These are phyloP conservation scores for Hansenula anomala DNA, from an alignment of 1,139 yeast genomes.

Conservation along the genomic window DNA sequence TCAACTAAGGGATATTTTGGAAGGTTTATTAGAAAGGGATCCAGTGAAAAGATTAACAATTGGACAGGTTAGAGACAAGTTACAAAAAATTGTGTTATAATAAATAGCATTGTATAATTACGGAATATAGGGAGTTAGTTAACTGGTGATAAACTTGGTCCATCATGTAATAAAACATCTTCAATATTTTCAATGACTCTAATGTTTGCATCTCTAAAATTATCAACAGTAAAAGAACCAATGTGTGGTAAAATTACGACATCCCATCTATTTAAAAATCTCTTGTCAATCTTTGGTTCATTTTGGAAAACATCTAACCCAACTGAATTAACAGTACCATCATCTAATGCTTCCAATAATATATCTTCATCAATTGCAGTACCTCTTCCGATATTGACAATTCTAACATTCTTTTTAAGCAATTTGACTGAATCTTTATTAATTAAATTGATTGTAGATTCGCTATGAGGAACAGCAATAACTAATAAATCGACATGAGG, in stretches of 20 bases:
- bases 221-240: slow-evolving; percentile 34
- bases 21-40: slow-evolving; percentile 1
- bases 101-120: background rate
- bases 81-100: no score
- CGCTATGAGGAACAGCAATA: slow-evolving; percentile 63
- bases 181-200: slow-evolving; percentile 19
- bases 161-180: slow-evolving; percentile 17
- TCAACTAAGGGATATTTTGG: background rate
- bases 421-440: slow-evolving; percentile 40
- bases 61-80: background rate
- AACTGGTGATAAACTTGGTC: slow-evolving; percentile 15
- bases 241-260: slow-evolving; percentile 75
- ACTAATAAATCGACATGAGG: slow-evolving; percentile 53
- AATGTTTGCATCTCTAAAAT: slow-evolving; percentile 14
- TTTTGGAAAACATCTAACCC: slow-evolving; percentile 78
- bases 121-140: background rate
- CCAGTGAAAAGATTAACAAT: slow-evolving; percentile 1
- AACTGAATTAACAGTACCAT: slow-evolving; percentile 66
- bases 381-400: slow-evolving; percentile 83
- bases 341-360: slow-evolving; percentile 57
- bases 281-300: slow-evolving; percentile 58
- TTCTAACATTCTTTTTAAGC: slow-evolving; percentile 52
- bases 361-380: slow-evolving; percentile 68
- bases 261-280: slow-evolving; percentile 54
- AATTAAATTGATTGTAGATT: slow-evolving; percentile 53